Evolutionary conservation across 2,329 filamentous ascomycete species (phyloP).

Genomic region (Pseudogymnoascus verrucosus): DNA sequence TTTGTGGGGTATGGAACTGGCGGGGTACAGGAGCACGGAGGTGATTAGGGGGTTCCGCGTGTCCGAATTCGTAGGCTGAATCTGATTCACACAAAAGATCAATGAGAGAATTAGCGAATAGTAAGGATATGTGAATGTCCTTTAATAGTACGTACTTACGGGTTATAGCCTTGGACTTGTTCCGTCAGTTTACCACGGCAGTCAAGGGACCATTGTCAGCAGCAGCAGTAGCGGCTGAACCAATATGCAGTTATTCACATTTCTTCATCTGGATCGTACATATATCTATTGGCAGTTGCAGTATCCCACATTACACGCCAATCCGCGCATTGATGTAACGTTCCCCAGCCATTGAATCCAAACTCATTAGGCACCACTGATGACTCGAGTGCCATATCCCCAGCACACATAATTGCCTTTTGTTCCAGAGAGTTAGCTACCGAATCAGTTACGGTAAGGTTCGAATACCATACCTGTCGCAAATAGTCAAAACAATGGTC

Average conservation of each 20-base stretch:
- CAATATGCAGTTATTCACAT: background rate
- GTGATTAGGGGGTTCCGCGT: background rate
- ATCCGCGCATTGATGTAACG: background rate
- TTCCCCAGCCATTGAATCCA: background rate
- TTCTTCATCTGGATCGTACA: background rate
- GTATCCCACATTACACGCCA: background rate
- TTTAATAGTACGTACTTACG: background rate
- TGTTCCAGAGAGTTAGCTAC: background rate
- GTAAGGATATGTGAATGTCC: background rate
- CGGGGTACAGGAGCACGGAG: background rate
- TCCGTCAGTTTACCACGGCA: background rate
- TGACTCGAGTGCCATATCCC: background rate
- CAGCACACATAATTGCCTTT: constrained; percentile 1
- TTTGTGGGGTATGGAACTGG: background rate
- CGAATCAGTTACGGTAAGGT: background rate
- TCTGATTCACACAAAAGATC: background rate
- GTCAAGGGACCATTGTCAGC: background rate
- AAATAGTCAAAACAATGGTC: background rate
- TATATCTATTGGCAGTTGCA: background rate
- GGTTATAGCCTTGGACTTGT: background rate
- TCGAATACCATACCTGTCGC: background rate
- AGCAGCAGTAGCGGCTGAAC: background rate
- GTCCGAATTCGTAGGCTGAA: background rate
- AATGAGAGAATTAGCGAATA: background rate
- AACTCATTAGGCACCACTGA: background rate